Conservation (phyloP, 306 rosid genomes). For the Lablab purpureus region DNA sequence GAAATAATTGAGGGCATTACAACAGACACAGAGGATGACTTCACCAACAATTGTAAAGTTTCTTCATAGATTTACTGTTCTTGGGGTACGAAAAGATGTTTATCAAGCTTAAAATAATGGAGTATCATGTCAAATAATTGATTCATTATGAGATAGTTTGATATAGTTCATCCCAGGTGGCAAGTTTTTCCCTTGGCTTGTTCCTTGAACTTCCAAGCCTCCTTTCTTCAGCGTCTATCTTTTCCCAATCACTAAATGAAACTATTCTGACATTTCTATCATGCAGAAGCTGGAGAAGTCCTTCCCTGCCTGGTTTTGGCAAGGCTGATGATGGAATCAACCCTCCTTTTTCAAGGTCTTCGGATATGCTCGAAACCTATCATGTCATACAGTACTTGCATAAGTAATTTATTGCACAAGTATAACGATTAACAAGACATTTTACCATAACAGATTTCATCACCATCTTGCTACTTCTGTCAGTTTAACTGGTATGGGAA, state of each 20-base stretch:
- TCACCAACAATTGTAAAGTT: slow-evolving; percentile 5
- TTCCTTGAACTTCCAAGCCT: slow-evolving; percentile 63
- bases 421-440: background rate
- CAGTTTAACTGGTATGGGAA: slow-evolving; percentile 33
- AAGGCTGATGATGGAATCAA: slow-evolving; percentile 46
- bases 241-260: slow-evolving; percentile 77
- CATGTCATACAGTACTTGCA: slow-evolving; percentile 15
- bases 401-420: background rate
- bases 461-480: slow-evolving; percentile 7
- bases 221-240: slow-evolving; percentile 81
- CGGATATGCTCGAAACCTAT: slow-evolving; percentile 83
- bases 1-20: background rate
- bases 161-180: slow-evolving; percentile 72
- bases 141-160: slow-evolving; percentile 53
- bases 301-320: slow-evolving; percentile 73
- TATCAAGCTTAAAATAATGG: slow-evolving; percentile 40
- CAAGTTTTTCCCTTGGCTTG: slow-evolving; percentile 81
- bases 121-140: slow-evolving; percentile 20
- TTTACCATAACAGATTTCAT: slow-evolving; percentile 2
- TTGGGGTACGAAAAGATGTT: slow-evolving; percentile 18
- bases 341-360: slow-evolving; percentile 69
- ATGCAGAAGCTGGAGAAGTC: slow-evolving; percentile 68
- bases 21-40: background rate
- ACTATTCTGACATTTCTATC: slow-evolving; percentile 63
- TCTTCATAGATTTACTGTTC: slow-evolving; percentile 21